A percentile compares a stretch with the other conserved stretches of the same genome.
phyloP scores from a whole-genome alignment of 140 eudicot species.

The Erigeron philadelphicus region DNA sequence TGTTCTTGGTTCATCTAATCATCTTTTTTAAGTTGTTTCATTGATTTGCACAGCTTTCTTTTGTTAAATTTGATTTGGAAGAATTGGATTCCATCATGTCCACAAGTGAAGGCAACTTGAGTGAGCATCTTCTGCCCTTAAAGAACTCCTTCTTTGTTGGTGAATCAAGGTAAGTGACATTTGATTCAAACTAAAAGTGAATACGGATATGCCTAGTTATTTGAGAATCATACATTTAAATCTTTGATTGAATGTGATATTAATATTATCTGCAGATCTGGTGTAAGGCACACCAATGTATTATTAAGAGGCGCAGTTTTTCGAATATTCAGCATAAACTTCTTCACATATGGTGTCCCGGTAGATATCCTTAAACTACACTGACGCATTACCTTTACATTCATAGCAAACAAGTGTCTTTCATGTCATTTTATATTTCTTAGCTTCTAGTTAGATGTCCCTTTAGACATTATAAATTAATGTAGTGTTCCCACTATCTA shows the following conservation, averaged over 20 bases:
- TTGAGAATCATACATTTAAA: neutral
- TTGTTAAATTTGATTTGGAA: conserved; percentile 52
- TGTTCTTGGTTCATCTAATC: neutral
- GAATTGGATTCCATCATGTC: conserved; percentile 62
- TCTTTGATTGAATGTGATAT: conserved; percentile 8
- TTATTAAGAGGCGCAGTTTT: conserved; percentile 49
- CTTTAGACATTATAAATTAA: neutral
- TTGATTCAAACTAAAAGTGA: neutral
- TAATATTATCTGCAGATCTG: conserved; percentile 44
- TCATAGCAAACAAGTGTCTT: conserved; percentile 10
- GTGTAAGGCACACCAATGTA: conserved; percentile 60
- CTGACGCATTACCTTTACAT: neutral
- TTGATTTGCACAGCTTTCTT: conserved; percentile 48
- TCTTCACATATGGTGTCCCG: conserved; percentile 74
- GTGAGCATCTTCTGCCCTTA: conserved; percentile 60
- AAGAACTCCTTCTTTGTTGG: conserved; percentile 50
- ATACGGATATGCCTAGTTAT: neutral
- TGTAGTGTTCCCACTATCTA: conserved; percentile 6
- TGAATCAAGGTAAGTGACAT: conserved; percentile 43
- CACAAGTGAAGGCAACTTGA: conserved; percentile 42
- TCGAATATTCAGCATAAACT: conserved; percentile 61
- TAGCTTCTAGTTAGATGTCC: neutral
- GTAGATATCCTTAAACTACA: conserved; percentile 28
- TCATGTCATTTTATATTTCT: neutral
- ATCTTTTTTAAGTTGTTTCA: conserved; percentile 11